A percentile compares a stretch with the other conserved stretches of the same genome.
phyloP scores from a whole-genome alignment of 2,329 filamentous ascomycete genomes.

The Davidsoniella australis region DNA sequence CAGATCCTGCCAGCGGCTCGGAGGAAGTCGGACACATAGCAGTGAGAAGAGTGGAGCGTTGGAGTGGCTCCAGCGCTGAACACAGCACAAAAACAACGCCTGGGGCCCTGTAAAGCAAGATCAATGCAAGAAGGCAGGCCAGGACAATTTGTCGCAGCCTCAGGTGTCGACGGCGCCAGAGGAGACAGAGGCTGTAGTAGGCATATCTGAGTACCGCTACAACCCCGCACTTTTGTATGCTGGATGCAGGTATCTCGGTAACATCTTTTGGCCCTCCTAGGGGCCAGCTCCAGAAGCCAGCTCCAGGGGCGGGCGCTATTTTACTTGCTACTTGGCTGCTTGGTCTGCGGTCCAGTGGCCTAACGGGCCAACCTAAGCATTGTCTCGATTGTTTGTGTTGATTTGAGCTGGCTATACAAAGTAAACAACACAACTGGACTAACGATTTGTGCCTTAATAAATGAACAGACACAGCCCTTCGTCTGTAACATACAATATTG shows the following conservation, averaged over 20 bases:
- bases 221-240: slow-evolving; percentile 12
- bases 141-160: slow-evolving; percentile 11
- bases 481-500: too few species aligned
- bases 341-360: too few species aligned
- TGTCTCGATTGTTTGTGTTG: too few species aligned
- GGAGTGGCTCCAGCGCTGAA: slow-evolving; percentile 8
- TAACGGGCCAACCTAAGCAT: too few species aligned
- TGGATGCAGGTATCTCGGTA: slow-evolving; percentile 9
- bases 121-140: neutral
- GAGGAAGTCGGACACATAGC: slow-evolving; percentile 13
- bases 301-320: neutral
- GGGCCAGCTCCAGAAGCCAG: too few species aligned
- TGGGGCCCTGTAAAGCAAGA: neutral
- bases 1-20: slow-evolving; percentile 12
- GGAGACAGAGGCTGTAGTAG: slow-evolving; percentile 3
- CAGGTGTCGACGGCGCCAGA: slow-evolving; percentile 9
- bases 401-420: too few species aligned
- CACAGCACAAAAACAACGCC: slow-evolving; percentile 7
- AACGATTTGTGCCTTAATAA: too few species aligned
- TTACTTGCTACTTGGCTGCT: too few species aligned
- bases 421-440: too few species aligned
- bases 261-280: neutral
- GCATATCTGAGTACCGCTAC: slow-evolving; percentile 8
- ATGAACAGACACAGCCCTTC: too few species aligned
- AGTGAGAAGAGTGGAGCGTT: slow-evolving; percentile 13